phyloP scores from a whole-genome alignment of 306 rosid species.

The Prunus davidiana region DNA sequence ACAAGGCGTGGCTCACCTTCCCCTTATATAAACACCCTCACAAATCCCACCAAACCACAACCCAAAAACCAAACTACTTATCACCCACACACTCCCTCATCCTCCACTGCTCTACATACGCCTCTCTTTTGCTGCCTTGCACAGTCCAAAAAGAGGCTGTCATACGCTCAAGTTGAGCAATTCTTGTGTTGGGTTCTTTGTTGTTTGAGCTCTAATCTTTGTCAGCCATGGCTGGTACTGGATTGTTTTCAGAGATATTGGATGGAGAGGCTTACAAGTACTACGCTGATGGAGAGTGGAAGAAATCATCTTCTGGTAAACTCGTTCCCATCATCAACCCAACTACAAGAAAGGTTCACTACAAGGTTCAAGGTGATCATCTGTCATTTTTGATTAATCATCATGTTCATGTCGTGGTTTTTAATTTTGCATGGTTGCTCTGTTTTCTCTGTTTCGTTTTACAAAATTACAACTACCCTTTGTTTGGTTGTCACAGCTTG shows the following conservation, averaged over 20 bases:
- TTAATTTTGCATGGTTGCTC: neutral
- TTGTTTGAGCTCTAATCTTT: neutral
- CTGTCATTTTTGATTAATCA: too few relatives aligned
- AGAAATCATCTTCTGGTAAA: conserved; percentile 72
- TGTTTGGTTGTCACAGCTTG: conserved; percentile 54
- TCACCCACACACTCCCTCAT: conserved; percentile 11
- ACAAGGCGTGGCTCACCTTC: conserved; percentile 48
- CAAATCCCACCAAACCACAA: conserved; percentile 27
- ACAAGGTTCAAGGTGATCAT: conserved; percentile 86
- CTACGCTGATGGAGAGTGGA: conserved; percentile 87
- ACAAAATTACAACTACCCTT: conserved; percentile 1
- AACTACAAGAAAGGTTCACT: conserved; percentile 73
- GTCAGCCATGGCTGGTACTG: conserved; percentile 65
- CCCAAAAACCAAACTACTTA: conserved; percentile 20
- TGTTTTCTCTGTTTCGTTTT: neutral
- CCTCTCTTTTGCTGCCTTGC: neutral
- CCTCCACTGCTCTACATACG: neutral
- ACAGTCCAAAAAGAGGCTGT: neutral
- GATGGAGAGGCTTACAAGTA: conserved; percentile 85
- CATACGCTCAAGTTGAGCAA: neutral
- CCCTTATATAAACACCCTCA: conserved; percentile 32
- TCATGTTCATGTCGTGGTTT: neutral
- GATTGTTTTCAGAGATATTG: conserved; percentile 66
- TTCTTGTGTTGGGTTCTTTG: neutral
- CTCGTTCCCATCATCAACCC: conserved; percentile 85